These are phyloP conservation scores for Ogataea ramenticola DNA, from an alignment of 805 yeast species.

Conservation along the genomic window DNA sequence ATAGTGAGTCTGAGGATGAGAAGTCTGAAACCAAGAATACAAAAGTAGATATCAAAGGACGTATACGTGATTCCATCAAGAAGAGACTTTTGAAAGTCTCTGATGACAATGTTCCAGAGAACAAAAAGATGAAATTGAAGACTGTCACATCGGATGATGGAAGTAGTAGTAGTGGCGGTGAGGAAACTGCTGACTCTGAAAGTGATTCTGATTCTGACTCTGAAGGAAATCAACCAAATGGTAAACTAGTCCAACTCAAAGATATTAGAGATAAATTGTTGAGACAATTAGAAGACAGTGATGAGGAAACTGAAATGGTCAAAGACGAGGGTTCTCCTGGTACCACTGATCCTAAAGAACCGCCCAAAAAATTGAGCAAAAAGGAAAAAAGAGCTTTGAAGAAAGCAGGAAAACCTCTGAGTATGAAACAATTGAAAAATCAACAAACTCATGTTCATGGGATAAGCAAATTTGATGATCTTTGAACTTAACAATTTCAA, in stretches of 20 bases:
- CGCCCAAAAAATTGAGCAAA: conserved; percentile 8
- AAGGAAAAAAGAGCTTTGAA: conserved; percentile 26
- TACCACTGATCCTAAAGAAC: no score
- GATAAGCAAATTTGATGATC: conserved; percentile 55
- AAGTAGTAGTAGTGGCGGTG: neutral
- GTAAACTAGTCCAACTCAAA: conserved; percentile 18
- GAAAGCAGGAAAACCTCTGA: conserved; percentile 25
- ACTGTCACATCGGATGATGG: neutral
- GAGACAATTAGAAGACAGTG: conserved; percentile 18
- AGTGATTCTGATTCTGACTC: neutral
- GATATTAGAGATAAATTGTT: conserved; percentile 19
- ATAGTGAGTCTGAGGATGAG: neutral
- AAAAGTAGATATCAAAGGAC: neutral
- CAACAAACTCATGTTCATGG: conserved; percentile 54
- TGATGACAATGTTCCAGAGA: neutral
- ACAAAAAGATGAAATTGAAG: neutral
- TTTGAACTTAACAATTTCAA: conserved; percentile 19
- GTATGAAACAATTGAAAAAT: conserved; percentile 40
- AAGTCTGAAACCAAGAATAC: neutral
- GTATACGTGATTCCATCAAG: neutral
- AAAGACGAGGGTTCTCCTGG: no score
- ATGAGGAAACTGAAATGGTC: conserved; percentile 9
- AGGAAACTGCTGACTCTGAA: neutral
- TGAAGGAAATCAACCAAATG: neutral
- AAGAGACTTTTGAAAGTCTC: neutral